Percentiles rank a stretch among this genome's conserved stretches.
Evolutionary conservation across 768 basidiomycete genomes (phyloP).

Genomic region (Scleroderma bovista): DNA sequence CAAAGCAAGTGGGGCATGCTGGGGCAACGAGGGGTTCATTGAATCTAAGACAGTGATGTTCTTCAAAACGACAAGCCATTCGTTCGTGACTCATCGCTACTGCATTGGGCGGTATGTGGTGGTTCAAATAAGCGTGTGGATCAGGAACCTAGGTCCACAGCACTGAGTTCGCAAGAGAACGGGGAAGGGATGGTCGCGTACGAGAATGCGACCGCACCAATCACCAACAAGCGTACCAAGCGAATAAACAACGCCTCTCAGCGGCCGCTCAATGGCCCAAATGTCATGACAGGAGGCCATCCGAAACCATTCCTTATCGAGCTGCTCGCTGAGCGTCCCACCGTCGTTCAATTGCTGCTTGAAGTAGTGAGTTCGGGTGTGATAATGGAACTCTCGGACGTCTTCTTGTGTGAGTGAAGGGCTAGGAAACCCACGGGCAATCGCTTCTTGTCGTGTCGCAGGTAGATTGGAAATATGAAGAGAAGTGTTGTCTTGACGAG

Average conservation of each 20-base stretch:
- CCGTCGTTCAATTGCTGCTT: slow-evolving; percentile 13
- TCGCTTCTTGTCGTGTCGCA: slow-evolving; percentile 31
- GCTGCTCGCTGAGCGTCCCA: slow-evolving; percentile 21
- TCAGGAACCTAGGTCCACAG: slow-evolving; percentile 20
- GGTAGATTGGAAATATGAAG: slow-evolving; percentile 28
- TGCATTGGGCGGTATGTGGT: slow-evolving; percentile 11
- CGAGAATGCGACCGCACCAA: slow-evolving; percentile 45
- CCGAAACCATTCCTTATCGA: slow-evolving; percentile 47
- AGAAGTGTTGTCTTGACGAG: slow-evolving; percentile 24
- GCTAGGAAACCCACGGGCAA: slow-evolving; percentile 20
- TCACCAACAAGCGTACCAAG: slow-evolving; percentile 39
- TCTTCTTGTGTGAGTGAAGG: slow-evolving; percentile 36
- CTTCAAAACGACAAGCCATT: slow-evolving; percentile 37
- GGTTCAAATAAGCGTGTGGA: slow-evolving; percentile 16
- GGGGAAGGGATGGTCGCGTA: slow-evolving; percentile 20
- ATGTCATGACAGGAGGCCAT: slow-evolving; percentile 39
- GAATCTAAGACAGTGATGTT: slow-evolving; percentile 42
- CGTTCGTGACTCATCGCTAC: slow-evolving; percentile 31
- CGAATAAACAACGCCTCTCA: slow-evolving; percentile 39
- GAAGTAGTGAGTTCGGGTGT: slow-evolving; percentile 31
- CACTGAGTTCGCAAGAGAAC: background rate
- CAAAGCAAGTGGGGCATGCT: slow-evolving; percentile 23
- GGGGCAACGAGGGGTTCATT: slow-evolving; percentile 34
- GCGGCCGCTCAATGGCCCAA: slow-evolving; percentile 28
- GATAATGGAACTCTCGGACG: slow-evolving; percentile 32